Conservation (phyloP, 2,329 filamentous ascomycete species). For the Phialocephala sp. region DNA sequence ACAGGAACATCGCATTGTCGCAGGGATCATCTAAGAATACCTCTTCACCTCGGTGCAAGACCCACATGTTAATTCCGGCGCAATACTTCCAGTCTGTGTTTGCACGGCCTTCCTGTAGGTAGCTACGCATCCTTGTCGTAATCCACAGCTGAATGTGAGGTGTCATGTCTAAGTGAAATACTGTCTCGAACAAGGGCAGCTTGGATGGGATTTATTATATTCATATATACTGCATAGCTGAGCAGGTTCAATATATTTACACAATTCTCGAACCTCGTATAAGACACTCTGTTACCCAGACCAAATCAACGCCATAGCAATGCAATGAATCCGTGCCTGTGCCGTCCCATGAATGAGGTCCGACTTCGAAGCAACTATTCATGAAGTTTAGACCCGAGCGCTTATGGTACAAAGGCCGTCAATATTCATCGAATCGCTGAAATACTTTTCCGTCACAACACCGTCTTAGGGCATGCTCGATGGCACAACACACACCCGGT, state of each 20-base stretch:
- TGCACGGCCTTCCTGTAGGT: too few relatives aligned
- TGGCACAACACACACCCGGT: background rate
- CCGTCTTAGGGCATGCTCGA: background rate
- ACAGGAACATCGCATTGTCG: too few relatives aligned
- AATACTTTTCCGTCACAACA: slow-evolving; percentile 14
- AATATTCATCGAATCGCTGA: slow-evolving; percentile 14
- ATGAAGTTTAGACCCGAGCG: background rate
- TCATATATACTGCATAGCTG: background rate
- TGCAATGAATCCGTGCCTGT: slow-evolving; percentile 18
- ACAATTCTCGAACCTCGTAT: background rate
- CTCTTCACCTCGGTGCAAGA: too few relatives aligned
- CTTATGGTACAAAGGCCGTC: slow-evolving; percentile 12
- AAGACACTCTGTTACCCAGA: background rate
- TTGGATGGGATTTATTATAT: background rate
- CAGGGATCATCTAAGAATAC: too few relatives aligned
- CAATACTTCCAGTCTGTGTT: too few relatives aligned
- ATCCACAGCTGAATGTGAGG: too few relatives aligned
- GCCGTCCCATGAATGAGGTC: background rate
- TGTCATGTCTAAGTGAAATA: too few relatives aligned
- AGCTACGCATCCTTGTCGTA: too few relatives aligned
- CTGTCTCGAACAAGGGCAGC: background rate
- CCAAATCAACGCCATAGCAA: slow-evolving; percentile 21
- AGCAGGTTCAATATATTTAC: slow-evolving; percentile 4
- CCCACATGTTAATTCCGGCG: too few relatives aligned
- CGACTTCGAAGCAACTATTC: background rate